phyloP scores from a whole-genome alignment of 768 basidiomycete genomes.

The Lenzites betulinus region DNA sequence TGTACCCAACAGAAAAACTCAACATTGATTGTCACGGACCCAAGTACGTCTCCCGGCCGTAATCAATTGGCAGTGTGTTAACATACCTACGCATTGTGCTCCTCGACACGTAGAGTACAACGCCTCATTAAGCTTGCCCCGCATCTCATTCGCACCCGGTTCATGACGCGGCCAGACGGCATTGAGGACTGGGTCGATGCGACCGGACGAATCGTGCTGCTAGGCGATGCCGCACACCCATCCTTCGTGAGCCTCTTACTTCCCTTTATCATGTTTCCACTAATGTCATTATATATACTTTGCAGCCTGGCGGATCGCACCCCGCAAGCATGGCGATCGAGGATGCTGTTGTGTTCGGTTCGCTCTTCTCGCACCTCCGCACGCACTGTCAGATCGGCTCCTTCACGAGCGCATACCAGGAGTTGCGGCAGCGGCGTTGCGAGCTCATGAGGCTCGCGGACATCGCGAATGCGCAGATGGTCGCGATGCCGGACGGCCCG shows the following conservation, averaged over 20 bases:
- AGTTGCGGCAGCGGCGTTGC: conserved; percentile 56
- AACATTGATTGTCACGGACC: conserved; percentile 39
- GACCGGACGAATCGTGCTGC: conserved; percentile 47
- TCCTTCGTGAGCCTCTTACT: conserved; percentile 43
- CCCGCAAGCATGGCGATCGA: conserved; percentile 55
- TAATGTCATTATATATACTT: not conserved
- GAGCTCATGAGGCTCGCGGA: conserved; percentile 49
- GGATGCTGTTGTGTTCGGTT: conserved; percentile 61
- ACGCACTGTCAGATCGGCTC: conserved; percentile 49
- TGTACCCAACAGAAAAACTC: conserved; percentile 37
- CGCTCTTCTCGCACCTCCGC: conserved; percentile 56
- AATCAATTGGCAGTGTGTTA: too few relatives aligned
- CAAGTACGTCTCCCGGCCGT: conserved; percentile 32
- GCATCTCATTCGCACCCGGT: conserved; percentile 40
- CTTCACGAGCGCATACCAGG: conserved; percentile 57
- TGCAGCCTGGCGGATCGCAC: conserved; percentile 62
- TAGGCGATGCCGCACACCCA: conserved; percentile 67
- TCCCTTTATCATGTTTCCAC: not conserved
- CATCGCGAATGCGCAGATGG: conserved; percentile 45
- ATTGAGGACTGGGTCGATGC: conserved; percentile 54
- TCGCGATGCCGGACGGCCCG: conserved; percentile 46
- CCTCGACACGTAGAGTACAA: conserved; percentile 34
- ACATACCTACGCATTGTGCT: conserved; percentile 18
- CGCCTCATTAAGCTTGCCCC: conserved; percentile 37
- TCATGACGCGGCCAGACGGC: conserved; percentile 34